Base-by-base conservation (phyloP, 495 filamentous ascomycete species). In the Extremus antarcticus region DNA sequence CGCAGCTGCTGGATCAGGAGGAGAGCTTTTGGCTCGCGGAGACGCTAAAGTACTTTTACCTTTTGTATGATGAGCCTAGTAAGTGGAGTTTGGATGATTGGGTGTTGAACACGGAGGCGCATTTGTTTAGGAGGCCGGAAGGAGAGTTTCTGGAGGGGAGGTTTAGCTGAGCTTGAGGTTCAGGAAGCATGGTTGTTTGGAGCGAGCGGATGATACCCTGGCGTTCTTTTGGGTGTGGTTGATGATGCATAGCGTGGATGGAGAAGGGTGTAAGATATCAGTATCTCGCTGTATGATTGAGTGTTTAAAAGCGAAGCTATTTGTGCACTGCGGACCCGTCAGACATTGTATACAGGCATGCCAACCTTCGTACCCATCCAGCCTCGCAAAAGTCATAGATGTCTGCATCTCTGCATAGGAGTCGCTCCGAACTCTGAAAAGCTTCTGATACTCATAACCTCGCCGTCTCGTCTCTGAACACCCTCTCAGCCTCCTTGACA, bases 11-110 rank as follows among this genome's bases (percentile, higher is more conserved):
- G 25, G 70, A 73, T 47, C 58, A 58, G 50, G 69, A 70, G 69
- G 70, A 73, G 65, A 65, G 60, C 32, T 73, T 73, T 48, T 73
- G 70, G 70, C 46, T 68, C 24, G 70, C 67, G 11, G 70, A 72
- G 62, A 72, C 70, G 59, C 50, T 72, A 45, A 98, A 96, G 65
- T 96, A 97, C 66, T 94, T 95, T 57, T 97, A 92, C 61, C 66
- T 96, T 56, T 75, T 95, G 55, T 98, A 90, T 68, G 84, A 79
- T 20, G 80, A 83, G 53, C 82, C 85, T 3, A 74, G 78, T 56
- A 66, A 82, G 48, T 69, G 90, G 24, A 84, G 76, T 67, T 69
- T 94, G 65, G 83, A 87, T 65, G 77, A 83, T 17, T 87, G 78
- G 70, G 81, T 86, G 39, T 64, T 86, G 72, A 90, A 87, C 63